phyloP scores from a whole-genome alignment of 2,329 filamentous ascomycete species.

The Aspergillus quadrilineatus region DNA sequence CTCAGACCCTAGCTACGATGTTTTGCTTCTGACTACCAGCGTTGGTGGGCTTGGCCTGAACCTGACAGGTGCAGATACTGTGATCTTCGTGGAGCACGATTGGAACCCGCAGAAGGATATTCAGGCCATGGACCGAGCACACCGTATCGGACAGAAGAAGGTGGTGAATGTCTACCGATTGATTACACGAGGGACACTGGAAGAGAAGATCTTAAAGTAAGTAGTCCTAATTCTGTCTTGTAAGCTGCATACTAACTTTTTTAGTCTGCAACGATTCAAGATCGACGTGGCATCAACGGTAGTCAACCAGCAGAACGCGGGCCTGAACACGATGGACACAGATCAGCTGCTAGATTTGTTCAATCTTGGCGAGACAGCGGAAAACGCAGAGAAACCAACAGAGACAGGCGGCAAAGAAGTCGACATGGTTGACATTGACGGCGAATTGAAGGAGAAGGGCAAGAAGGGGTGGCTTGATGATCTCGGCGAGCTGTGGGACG shows the following conservation, averaged over 20 bases:
- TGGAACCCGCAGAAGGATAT: constrained; percentile 99
- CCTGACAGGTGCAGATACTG: constrained; percentile 92
- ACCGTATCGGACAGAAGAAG: constrained; percentile 99
- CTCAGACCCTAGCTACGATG: constrained; percentile 93
- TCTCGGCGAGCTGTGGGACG: constrained; percentile 93
- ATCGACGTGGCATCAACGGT: constrained; percentile 98
- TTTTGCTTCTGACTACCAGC: constrained; percentile 87
- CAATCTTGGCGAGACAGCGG: constrained; percentile 73
- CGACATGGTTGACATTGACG: constrained; percentile 91
- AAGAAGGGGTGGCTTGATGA: constrained; percentile 98
- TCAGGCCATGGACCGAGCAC: constrained; percentile 97
- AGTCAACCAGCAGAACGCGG: constrained; percentile 98
- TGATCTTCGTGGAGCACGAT: constrained; percentile 99
- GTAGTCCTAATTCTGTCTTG: constrained; percentile 26
- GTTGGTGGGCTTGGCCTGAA: constrained; percentile 94
- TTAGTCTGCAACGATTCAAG: constrained; percentile 94
- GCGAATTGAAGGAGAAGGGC: constrained; percentile 87
- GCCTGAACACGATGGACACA: constrained; percentile 92
- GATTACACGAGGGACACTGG: constrained; percentile 90
- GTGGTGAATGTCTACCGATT: constrained; percentile 98
- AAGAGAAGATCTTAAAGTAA: constrained; percentile 92
- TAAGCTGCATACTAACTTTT: constrained; percentile 20
- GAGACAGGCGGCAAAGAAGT: constrained; percentile 55
- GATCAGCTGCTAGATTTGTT: constrained; percentile 97
- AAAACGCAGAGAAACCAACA: constrained; percentile 59